Conservation (phyloP, 306 rosid genomes). For the Dryas alaskensis region DNA sequence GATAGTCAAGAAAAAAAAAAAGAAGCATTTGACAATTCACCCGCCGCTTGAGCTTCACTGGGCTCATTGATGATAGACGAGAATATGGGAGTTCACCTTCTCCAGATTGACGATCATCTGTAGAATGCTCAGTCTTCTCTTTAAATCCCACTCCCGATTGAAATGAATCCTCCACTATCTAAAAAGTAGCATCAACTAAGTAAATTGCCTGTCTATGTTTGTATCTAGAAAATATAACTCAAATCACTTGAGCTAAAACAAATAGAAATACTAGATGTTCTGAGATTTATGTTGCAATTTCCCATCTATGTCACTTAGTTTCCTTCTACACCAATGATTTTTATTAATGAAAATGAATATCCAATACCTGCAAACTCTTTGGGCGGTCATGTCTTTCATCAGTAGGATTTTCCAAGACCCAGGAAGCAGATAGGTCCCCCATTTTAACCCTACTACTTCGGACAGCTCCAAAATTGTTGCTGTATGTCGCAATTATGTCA, state of each 20-base stretch:
- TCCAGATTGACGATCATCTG: constrained; percentile 45
- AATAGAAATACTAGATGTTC: background rate
- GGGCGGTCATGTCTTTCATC: constrained; percentile 45
- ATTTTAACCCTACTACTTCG: constrained; percentile 67
- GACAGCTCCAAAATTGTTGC: constrained; percentile 61
- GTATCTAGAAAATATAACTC: constrained; percentile 13
- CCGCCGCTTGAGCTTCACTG: constrained; percentile 79
- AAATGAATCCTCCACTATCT: constrained; percentile 48
- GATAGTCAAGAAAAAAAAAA: constrained; percentile 14
- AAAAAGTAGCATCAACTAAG: constrained; percentile 29
- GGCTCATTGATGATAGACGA: constrained; percentile 50
- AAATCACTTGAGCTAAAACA: constrained; percentile 14
- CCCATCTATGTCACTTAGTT: background rate
- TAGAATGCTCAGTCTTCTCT: constrained; percentile 37
- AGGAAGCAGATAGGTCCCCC: constrained; percentile 79
- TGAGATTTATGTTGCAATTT: background rate
- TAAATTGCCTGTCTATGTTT: constrained; percentile 24
- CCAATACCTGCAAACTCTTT: constrained; percentile 56
- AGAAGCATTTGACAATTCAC: constrained; percentile 43
- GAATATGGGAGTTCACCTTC: constrained; percentile 47
- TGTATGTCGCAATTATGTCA: constrained; percentile 79
- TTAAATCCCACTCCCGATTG: constrained; percentile 35
- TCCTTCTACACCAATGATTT: constrained; percentile 1
- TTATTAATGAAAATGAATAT: background rate
- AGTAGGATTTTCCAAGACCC: constrained; percentile 82